Base-by-base conservation (phyloP, 768 basidiomycete genomes). In the Phaeotremella skinneri region DNA sequence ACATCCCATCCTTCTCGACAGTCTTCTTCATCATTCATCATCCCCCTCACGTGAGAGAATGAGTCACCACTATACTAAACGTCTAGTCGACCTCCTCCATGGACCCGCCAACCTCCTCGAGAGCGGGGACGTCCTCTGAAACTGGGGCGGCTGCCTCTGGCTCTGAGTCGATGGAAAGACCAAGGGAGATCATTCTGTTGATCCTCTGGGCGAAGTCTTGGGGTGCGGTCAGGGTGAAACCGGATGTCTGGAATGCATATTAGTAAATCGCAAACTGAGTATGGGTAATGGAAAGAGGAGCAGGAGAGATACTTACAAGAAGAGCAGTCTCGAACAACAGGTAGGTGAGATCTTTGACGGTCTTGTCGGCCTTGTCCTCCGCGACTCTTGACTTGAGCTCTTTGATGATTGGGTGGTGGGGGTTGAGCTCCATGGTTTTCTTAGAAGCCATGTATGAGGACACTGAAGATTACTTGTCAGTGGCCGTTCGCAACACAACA, bases 361-460 rank as follows among this genome's bases (percentile, higher is more conserved):
- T 92, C 85, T 94, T 96, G 85, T 98, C 93, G 54, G 89, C 87
- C 83, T 93, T 92, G 82, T 99, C 94, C 79, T 93, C 92, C 49
- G 89, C 82, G 62, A 97, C 90, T 82, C 96, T 94, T 71, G 85
- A 85, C 83, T 87, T 92, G 73, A 99, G 83, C 81, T 97, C 93
- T 83, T 90, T 91, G 81, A 99, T 82, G 81, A 98, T 94, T 42
- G 89, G 80, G 81, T 97, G 91, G 66, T 76, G 79, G 31, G 91
- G 88, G 85, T 97, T 96, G 66, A 97, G 85, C 81, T 97, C 94
- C 62, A 97, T 85, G 7, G 93, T 96, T 87, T 96, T 96, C 84
- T 93, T 93, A 61, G 87, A 89, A 27, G 91, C 90, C 94, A 97
- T 98, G 84, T 97, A 97, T 25, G 91, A 94, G 25, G 92, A 96